Conservation (phyloP, 768 basidiomycete species). For the Gyrodon lividus region DNA sequence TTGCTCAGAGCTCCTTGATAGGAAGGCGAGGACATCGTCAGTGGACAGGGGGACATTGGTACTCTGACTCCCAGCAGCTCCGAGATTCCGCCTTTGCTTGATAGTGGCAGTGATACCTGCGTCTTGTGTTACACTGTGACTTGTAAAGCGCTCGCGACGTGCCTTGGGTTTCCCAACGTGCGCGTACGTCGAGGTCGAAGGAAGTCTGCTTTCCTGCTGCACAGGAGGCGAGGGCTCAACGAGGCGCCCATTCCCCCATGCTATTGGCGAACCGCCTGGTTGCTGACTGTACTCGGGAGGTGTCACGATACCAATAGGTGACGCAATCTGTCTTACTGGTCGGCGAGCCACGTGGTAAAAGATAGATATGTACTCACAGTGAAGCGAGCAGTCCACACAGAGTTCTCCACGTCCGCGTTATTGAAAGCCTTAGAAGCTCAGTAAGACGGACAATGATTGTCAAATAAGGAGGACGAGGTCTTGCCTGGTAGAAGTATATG, state of each 20-base stretch:
- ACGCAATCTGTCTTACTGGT: conserved; percentile 31
- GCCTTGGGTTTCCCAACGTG: not conserved
- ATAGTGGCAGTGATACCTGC: not conserved
- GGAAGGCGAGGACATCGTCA: not conserved
- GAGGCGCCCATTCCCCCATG: conserved; percentile 37
- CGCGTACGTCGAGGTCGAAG: not conserved
- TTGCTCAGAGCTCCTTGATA: not conserved
- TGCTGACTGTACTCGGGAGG: conserved; percentile 31
- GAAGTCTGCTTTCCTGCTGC: not conserved
- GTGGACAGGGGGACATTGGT: not conserved
- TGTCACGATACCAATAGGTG: conserved; percentile 25
- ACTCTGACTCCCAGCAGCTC: too few relatives aligned
- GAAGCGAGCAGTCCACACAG: conserved; percentile 41
- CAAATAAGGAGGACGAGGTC: not conserved
- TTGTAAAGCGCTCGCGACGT: not conserved
- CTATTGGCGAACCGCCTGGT: conserved; percentile 35
- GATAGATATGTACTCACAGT: conserved; percentile 27
- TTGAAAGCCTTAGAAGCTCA: conserved; percentile 29
- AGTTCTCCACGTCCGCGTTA: conserved; percentile 16
- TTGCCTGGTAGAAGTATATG: conserved; percentile 43
- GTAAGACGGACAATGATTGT: not conserved
- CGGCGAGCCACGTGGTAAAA: not conserved
- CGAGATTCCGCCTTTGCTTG: not conserved
- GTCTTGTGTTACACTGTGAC: not conserved
- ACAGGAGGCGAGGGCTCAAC: not conserved